Conservation (phyloP, 768 basidiomycete species). For the Boletus pseudopeckii region DNA sequence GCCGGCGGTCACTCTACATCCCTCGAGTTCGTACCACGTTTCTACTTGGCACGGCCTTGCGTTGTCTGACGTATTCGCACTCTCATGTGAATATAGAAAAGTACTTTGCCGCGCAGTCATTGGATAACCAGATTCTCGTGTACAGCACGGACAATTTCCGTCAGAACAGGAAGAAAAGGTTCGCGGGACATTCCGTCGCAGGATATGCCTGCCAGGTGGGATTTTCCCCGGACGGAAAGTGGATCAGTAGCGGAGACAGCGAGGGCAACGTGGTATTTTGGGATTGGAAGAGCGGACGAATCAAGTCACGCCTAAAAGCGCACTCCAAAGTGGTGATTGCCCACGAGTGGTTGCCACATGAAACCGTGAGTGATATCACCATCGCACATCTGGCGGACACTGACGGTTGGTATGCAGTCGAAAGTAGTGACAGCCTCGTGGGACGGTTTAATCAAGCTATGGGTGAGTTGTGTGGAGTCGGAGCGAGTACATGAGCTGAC, state of each 20-base stretch:
- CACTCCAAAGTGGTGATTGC: conserved; percentile 97
- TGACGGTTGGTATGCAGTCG: conserved; percentile 51
- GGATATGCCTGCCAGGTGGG: conserved; percentile 97
- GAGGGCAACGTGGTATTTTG: conserved; percentile 96
- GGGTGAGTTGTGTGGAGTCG: conserved; percentile 55
- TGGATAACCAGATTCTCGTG: conserved; percentile 97
- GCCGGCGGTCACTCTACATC: conserved; percentile 96
- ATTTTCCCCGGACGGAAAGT: conserved; percentile 97
- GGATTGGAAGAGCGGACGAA: conserved; percentile 99
- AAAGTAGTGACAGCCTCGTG: conserved; percentile 97
- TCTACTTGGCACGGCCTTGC: neutral
- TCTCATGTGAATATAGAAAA: conserved; percentile 53
- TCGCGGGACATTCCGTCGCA: conserved; percentile 94
- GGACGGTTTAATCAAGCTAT: conserved; percentile 98
- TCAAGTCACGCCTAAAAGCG: conserved; percentile 84
- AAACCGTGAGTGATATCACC: conserved; percentile 63
- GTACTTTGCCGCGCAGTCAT: conserved; percentile 95
- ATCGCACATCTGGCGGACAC: neutral
- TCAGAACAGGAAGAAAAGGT: conserved; percentile 98
- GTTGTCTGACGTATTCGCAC: conserved; percentile 17
- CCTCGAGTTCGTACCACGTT: conserved; percentile 67
- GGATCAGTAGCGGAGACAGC: conserved; percentile 96
- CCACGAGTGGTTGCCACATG: conserved; percentile 98
- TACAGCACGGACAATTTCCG: conserved; percentile 98
- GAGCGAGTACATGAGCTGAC: neutral